A percentile compares a stretch with the other conserved stretches of the same genome.
phyloP scores from a whole-genome alignment of 208 protist species.

The Trichomonas vaginalis region DNA sequence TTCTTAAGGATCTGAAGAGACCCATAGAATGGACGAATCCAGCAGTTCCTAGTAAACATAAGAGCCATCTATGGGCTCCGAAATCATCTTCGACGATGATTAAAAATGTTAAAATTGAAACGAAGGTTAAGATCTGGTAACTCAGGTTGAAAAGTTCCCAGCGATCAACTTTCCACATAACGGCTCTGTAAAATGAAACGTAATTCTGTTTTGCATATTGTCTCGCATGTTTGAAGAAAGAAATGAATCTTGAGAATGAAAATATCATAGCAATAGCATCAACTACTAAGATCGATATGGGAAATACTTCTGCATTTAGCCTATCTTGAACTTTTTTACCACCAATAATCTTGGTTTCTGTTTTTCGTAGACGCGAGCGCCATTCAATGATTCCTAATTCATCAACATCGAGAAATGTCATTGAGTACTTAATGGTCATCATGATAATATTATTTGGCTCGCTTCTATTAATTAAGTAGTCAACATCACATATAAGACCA shows the following conservation, averaged over 20 bases:
- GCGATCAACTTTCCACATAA: background rate
- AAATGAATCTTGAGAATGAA: background rate
- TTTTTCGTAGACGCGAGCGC: background rate
- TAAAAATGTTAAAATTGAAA: background rate
- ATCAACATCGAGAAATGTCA: background rate
- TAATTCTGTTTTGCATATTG: background rate
- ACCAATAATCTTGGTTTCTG: background rate
- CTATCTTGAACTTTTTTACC: background rate
- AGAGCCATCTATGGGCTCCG: background rate
- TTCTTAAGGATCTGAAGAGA: background rate
- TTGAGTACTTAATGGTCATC: background rate
- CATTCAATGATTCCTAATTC: background rate
- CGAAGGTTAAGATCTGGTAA: background rate
- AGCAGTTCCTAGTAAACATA: background rate
- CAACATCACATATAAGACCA: background rate
- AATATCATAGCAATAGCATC: background rate
- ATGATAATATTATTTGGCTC: background rate
- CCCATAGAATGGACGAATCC: background rate
- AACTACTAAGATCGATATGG: background rate
- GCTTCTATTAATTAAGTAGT: background rate
- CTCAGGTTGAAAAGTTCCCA: background rate
- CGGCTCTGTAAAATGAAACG: background rate
- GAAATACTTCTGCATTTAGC: background rate
- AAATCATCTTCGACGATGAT: background rate
- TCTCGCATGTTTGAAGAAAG: background rate